These are phyloP conservation scores for Pneumocystis oryctolagi DNA, from an alignment of 1,139 yeast genomes.

Conservation along the genomic window DNA sequence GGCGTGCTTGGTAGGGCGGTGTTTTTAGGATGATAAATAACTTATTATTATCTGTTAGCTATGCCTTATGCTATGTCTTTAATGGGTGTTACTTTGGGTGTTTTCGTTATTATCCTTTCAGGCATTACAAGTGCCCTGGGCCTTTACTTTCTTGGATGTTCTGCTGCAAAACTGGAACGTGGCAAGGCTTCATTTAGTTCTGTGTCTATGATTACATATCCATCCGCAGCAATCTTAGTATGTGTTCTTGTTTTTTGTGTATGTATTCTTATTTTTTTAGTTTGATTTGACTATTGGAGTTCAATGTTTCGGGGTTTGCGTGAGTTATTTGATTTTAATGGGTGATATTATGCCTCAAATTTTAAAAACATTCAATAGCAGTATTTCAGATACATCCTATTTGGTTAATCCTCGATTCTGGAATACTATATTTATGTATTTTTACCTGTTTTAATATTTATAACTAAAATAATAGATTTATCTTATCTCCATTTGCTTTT, in stretches of 20 bases:
- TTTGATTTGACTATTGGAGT: constrained; percentile 80
- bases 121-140: constrained; percentile 73
- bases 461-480: constrained; percentile 17
- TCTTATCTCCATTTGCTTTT: constrained; percentile 63
- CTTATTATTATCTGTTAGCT: constrained; percentile 32
- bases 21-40: not conserved
- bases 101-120: constrained; percentile 49
- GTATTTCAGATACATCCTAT: constrained; percentile 13
- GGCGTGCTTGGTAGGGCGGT: not conserved
- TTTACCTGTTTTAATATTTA: not conserved
- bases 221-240: constrained; percentile 62
- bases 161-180: constrained; percentile 50
- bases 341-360: constrained; percentile 77
- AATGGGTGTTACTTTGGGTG: constrained; percentile 68
- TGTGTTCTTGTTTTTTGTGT: constrained; percentile 73
- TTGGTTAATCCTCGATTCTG: constrained; percentile 35
- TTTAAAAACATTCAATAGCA: constrained; percentile 14
- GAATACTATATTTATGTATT: constrained; percentile 44
- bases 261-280: constrained; percentile 24
- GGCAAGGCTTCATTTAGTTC: constrained; percentile 75
- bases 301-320: constrained; percentile 77
- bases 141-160: constrained; percentile 58
- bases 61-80: constrained; percentile 79
- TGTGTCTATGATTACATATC: constrained; percentile 73
- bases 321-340: constrained; percentile 71